Evolutionary conservation across 257 asterid species (phyloP), one percentile per base, ranked within the genome.

Genomic region (Gentiana macrophylla): DNA sequence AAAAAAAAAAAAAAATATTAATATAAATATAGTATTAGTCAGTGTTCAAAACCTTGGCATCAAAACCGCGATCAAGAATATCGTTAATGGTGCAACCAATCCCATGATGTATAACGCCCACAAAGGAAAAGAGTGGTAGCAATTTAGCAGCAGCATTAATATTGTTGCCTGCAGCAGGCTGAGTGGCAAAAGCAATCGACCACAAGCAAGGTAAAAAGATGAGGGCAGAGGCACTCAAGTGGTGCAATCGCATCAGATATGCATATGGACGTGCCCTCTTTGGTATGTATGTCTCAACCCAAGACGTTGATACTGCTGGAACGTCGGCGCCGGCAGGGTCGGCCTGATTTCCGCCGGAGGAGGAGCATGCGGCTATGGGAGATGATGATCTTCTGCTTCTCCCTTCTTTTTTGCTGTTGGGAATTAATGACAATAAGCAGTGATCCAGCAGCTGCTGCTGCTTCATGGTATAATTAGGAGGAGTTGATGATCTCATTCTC

Each of bases 31-130:
- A n/a, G n/a, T n/a, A n/a, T n/a, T n/a, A n/a, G n/a, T n/a, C n/a
- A n/a, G n/a, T n/a, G n/a, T n/a, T n/a, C n/a, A n/a, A n/a, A n/a
- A 48, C 52, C 52, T 48, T 48, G 24, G 13, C 52, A 48, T 48
- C 52, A 48, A 48, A 8, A 10, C 12, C 52, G 6, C 52, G 3
- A 11, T 48, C 52, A 11, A 48, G 12, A 11, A 8, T 8, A 5
- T 48, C 52, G 32, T 48, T 48, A 11, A 48, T 13, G 3, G 52
- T 48, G 52, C 52, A 48, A 2, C 13, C 52, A 8, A 48, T 48
- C 4, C 12, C 52, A 3, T 11, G 52, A 48, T 12, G 9, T 48
- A 48, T 48, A 15, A 10, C 9, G 5, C 5, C 11, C 52, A 48
- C 24, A 5, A 48, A 48, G 52, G 52, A 8, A 48, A 48, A 48